Base-by-base conservation (phyloP, 139 green algal genomes). In the Picochlorum costavermella region DNA sequence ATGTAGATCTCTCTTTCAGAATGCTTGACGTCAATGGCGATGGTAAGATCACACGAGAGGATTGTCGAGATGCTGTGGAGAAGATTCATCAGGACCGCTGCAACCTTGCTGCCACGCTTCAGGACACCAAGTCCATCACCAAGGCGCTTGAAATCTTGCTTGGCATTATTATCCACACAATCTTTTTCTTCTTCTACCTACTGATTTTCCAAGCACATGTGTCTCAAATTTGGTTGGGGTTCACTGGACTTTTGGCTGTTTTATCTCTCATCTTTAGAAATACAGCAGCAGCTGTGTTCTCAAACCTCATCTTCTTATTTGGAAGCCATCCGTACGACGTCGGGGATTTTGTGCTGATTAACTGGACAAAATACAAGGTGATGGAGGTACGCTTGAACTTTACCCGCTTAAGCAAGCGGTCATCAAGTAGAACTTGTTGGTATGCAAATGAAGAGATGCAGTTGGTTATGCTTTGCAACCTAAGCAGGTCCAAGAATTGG, bases 271-370 rank as follows among this genome's bases (percentile, higher is more conserved):
- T 84, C n/a, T 88, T 88, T 71, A 72, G 75, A 56, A 83, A 78
- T 71, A 75, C 45, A 36, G 60, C 86, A 26, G 68, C 61, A 49
- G 64, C 60, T 36, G 59, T 86, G 31, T 88, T 82, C 60, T 80
- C 89, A 67, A 56, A 72, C 11, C 64, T 82, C n/a, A 57, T 91
- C 25, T 85, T 85, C 70, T 73, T 91, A 29, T 91, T 91, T 63
- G 68, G 83, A 20, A 73, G 84, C 53, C 83, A 88, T 67, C 78
- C 84, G 55, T 91, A 83, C 69, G 83, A 89, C 57, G 80, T 90
- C 14, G 83, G 80, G 9, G 83, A 90, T 66, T 71, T 60, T 10
- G 23, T 84, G 45, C 20, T 69, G 31, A 40, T 84, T 8, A 23
- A 65, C 33, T 8, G 2, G 53, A 16, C 16, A 16, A 8, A 57